Evolutionary conservation across 495 filamentous ascomycete species (phyloP).

Genomic region (Podospora fimiseda): DNA sequence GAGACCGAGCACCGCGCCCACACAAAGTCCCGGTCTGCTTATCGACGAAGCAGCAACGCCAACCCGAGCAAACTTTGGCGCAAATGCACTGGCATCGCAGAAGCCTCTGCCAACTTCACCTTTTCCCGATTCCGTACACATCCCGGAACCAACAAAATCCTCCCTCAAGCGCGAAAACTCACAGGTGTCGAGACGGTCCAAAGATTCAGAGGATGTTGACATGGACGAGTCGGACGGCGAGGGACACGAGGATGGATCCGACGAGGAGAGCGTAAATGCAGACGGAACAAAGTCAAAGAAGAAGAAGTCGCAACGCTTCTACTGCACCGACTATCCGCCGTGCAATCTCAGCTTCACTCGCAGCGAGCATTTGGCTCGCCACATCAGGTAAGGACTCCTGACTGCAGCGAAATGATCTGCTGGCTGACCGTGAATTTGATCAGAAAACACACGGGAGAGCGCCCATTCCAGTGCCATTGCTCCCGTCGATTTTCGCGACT

Average conservation of each 20-base stretch:
- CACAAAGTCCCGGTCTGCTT: conserved; percentile 27
- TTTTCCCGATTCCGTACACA: conserved; percentile 46
- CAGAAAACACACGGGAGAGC: conserved; percentile 96
- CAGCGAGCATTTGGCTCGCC: conserved; percentile 90
- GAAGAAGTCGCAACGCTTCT: conserved; percentile 96
- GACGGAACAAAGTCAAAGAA: conserved; percentile 71
- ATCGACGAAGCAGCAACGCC: conserved; percentile 53
- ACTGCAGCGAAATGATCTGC: conserved; percentile 1
- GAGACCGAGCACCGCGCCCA: conserved; percentile 43
- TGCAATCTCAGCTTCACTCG: conserved; percentile 93
- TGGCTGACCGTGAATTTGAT: conserved; percentile 19
- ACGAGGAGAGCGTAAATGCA: conserved; percentile 64
- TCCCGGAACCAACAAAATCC: conserved; percentile 37
- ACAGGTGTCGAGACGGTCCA: conserved; percentile 56
- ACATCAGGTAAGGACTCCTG: conserved; percentile 63
- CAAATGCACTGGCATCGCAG: conserved; percentile 43
- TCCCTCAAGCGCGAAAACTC: conserved; percentile 52
- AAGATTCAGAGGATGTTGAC: conserved; percentile 66
- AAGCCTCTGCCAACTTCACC: conserved; percentile 55
- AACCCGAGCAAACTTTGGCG: conserved; percentile 51
- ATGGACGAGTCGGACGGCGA: conserved; percentile 69
- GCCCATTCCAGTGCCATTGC: conserved; percentile 96
- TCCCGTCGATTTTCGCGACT: conserved; percentile 91
- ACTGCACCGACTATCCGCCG: conserved; percentile 93
- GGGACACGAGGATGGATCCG: conserved; percentile 55